A percentile compares a stretch with the other conserved stretches of the same genome.
Conservation (phyloP, 371 early-diverging fungal species). For the Smittium mucronatum region DNA sequence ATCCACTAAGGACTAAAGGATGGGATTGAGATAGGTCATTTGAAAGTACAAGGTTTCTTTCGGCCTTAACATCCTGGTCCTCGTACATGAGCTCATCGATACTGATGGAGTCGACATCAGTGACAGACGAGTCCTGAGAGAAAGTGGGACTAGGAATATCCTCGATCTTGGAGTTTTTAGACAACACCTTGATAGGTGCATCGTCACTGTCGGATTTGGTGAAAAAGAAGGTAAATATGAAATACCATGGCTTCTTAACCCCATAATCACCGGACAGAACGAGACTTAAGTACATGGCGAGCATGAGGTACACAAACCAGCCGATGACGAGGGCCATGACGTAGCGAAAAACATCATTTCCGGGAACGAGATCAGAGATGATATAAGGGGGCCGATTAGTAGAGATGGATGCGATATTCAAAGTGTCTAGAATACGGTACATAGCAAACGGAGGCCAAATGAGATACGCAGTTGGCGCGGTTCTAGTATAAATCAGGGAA, state of each 20-base stretch:
- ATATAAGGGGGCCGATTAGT: not conserved
- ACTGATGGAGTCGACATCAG: slow-evolving; percentile 11
- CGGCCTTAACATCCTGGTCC: slow-evolving; percentile 45
- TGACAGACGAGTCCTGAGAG: slow-evolving; percentile 11
- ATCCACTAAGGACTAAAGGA: slow-evolving; percentile 37
- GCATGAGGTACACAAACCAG: slow-evolving; percentile 30
- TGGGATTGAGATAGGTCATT: slow-evolving; percentile 31
- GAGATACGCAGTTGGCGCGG: slow-evolving; percentile 15
- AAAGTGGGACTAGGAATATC: not conserved
- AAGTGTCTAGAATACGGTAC: not conserved
- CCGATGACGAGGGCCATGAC: not conserved
- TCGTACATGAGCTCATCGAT: slow-evolving; percentile 31
- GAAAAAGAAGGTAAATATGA: slow-evolving; percentile 41
- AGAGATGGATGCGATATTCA: not conserved
- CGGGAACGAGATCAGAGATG: slow-evolving; percentile 3
- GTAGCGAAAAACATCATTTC: slow-evolving; percentile 1
- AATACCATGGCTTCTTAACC: slow-evolving; percentile 47
- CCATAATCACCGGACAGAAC: slow-evolving; percentile 52
- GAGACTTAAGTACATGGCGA: slow-evolving; percentile 39
- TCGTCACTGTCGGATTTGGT: too few species aligned
- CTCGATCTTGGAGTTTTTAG: not conserved
- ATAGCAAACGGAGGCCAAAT: slow-evolving; percentile 7
- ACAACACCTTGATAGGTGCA: slow-evolving; percentile 25
- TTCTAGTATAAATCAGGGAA: not conserved
- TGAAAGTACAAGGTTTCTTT: slow-evolving; percentile 36